Evolutionary conservation across 1,139 yeast species (phyloP).

Genomic region (Debaryomyces singareniensis): DNA sequence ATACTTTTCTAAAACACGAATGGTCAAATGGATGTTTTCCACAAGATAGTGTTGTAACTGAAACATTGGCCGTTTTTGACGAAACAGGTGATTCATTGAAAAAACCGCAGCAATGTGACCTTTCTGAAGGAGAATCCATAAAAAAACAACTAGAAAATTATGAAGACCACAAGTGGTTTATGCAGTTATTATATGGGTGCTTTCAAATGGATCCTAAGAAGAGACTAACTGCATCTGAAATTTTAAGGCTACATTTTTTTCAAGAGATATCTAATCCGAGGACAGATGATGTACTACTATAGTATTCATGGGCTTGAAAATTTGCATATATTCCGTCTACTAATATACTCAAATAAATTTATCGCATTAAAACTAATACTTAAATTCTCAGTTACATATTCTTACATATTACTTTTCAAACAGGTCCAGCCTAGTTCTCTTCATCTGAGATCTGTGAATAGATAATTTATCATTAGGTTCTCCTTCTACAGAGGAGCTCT

Average conservation of each 20-base stretch:
- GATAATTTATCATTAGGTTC: background rate
- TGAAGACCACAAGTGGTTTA: conserved; percentile 37
- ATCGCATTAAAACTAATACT: background rate
- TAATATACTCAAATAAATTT: background rate
- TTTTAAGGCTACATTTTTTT: conserved; percentile 52
- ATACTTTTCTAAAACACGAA: conserved; percentile 27
- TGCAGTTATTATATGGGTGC: conserved; percentile 48
- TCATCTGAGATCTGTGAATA: conserved; percentile 4
- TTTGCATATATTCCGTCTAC: conserved; percentile 1
- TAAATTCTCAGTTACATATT: conserved; percentile 5
- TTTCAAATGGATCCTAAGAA: conserved; percentile 52
- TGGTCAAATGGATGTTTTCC: conserved; percentile 31
- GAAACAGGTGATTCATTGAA: conserved; percentile 19
- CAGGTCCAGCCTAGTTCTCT: conserved; percentile 16
- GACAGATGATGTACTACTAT: conserved; percentile 35
- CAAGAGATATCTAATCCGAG: conserved; percentile 24
- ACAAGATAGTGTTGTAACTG: conserved; percentile 30
- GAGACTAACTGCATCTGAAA: conserved; percentile 51
- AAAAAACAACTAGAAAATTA: conserved; percentile 20
- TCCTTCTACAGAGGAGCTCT: background rate
- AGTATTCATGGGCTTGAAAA: conserved; percentile 3
- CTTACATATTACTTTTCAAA: conserved; percentile 16
- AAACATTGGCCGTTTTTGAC: conserved; percentile 29
- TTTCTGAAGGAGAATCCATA: conserved; percentile 10
- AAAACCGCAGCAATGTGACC: conserved; percentile 8